Evolutionary conservation across 164 flowering plant species (phyloP), one percentile per base, ranked within the genome.

Genomic region (Kalanchoe fedtschenkoi): DNA sequence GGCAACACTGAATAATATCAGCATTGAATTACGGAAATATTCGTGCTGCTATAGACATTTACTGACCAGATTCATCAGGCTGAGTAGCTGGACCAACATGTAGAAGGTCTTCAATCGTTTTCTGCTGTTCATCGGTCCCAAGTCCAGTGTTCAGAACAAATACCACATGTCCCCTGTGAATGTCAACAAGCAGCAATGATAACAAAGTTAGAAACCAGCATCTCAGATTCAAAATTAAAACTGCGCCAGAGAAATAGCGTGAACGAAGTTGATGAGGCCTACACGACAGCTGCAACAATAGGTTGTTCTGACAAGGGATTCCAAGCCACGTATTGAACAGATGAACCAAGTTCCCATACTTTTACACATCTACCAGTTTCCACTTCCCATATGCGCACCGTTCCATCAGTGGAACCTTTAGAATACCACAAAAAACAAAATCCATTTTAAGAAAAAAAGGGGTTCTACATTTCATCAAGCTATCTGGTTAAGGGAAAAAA

Each of bases 371-470:
- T 80, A 57, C 91, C 88, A 78, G 90, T 84, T 72, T 80, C 95
- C 71, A 95, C 84, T 70, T 95, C 97, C 99, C 99, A 95, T 58
- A 95, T 39, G 39, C 99, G 93, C 19, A 95, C 86, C 62, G 91
- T 82, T 64, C 91, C 93, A 83, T 91, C 99, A 51, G 28, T 70
- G 41, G 97, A 93, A 71, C 97, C 97, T 93, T 71, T 5, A 35
- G 2, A 41, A 26, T 53, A 19, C 19, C 46, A 42, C n/a, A 19
- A 22, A n/a, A 21, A 63, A 68, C 35, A 61, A 41, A 10, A 26
- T 59, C 37, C 30, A 33, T 14, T 32, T 29, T 16, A 32, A 38
- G 26, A 11, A 33, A 11, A 33, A 4, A 4, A 0, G 16, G 53
- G 34, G 14, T 4, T 17, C 29, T 39, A 21, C 60, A 2, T 26